Evolutionary conservation across 192 early-diverging fungal species (phyloP), one percentile per base, ranked within the genome.

Genomic region (Spinellus fusiger): DNA sequence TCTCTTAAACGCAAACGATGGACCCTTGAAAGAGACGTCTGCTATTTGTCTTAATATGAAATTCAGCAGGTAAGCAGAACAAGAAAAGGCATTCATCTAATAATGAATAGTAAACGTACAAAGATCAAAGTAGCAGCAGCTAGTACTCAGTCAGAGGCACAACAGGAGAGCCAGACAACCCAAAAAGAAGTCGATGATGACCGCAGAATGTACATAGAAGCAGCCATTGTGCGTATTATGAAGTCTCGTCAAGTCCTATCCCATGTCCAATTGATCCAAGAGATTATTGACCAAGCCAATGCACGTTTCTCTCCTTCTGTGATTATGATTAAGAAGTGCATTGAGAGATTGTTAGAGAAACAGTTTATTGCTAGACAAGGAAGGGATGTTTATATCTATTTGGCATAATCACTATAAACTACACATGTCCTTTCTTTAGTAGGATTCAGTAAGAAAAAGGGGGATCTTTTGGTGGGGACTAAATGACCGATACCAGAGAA

Each of bases 141-240:
- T 3, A 35, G 47, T 3, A 47, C 83, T 9, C 81, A 86, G 66
- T 56, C 70, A 5, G 88, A 89, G 47, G 81, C 75, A 3, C 79
- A 73, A 15, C 71, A 83, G 38, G 89, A 91, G 68, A 81, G 68
- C 15, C 78, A 75, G 28, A 72, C 77, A 9, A 82, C 83, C 2
- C 68, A 76, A 9, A 68, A 77, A 54, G 81, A 85, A 5, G 84
- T 94, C 4, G 88, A 94, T 12, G 86, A 91, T 52, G 92, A 94
- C 62, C 70, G 92, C 10, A 80, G 78, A 61, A 70, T 92, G 29
- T 90, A 82, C 57, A 56, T 93, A 7, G 84, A 92, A 76, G 92
- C 95, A 5, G 95, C 97, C 0, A 96, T 99, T 80, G 97, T 99
- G 37, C 91, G 97, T 18, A 94, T 99, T 64, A 99, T 99, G 97